Evolutionary conservation across 2,329 filamentous ascomycete genomes (phyloP).

Genomic region (Trichoderma simmonsii): DNA sequence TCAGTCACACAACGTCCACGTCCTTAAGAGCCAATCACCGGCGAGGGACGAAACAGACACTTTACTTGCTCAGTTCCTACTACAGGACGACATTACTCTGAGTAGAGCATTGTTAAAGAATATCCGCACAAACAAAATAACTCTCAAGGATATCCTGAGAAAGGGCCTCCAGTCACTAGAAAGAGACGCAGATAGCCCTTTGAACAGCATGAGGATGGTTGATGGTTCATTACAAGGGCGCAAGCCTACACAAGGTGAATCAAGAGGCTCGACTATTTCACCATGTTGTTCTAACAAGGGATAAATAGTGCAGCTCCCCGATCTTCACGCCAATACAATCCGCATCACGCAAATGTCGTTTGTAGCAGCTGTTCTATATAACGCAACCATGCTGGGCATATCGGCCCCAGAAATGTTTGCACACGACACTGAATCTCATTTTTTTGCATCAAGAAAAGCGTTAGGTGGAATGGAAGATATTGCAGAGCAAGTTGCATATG

Average conservation of each 20-base stretch:
- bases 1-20: neutral
- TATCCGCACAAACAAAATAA: neutral
- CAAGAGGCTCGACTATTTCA: neutral
- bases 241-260: neutral
- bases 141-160: neutral
- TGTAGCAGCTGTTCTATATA: slow-evolving; percentile 21
- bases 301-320: neutral
- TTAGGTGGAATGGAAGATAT: neutral
- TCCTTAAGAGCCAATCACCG: neutral
- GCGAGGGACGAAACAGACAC: neutral
- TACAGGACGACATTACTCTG: neutral
- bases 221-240: neutral
- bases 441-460: neutral
- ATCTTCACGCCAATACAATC: slow-evolving; percentile 1
- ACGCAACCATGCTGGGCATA: slow-evolving; percentile 25
- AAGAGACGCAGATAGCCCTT: neutral
- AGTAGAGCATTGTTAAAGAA: neutral
- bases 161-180: neutral
- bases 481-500: slow-evolving; percentile 21
- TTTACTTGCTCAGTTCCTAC: neutral
- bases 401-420: neutral
- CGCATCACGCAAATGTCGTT: slow-evolving; percentile 14
- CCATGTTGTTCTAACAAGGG: neutral
- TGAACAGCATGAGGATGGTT: neutral
- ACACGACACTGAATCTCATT: neutral